Conservation (phyloP, 2,329 filamentous ascomycete genomes). For the Neodidymelliopsis sp. region DNA sequence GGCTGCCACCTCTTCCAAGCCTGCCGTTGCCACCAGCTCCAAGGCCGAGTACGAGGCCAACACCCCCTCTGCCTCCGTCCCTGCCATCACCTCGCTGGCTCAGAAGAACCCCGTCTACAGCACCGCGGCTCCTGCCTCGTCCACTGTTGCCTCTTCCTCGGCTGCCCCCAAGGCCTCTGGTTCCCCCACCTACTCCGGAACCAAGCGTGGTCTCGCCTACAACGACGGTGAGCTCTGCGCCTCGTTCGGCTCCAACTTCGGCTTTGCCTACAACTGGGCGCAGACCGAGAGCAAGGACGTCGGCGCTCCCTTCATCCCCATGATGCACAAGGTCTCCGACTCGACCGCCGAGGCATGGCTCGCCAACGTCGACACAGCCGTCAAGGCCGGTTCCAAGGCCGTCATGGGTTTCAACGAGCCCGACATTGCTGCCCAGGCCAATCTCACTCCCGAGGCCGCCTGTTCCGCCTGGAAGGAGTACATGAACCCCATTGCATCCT, state of each 20-base stretch:
- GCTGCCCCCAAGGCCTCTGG: conserved; percentile 28
- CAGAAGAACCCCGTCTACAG: conserved; percentile 19
- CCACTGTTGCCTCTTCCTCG: conserved; percentile 25
- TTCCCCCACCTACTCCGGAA: conserved; percentile 40
- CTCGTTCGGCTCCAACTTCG: conserved; percentile 60
- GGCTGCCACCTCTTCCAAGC: conserved; percentile 12
- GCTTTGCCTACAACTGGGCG: conserved; percentile 76
- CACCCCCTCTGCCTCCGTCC: conserved; percentile 13
- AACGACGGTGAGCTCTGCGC: conserved; percentile 65
- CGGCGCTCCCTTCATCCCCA: conserved; percentile 68
- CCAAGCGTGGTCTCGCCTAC: conserved; percentile 74
- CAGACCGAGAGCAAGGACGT: conserved; percentile 48
- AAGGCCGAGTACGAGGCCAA: conserved; percentile 24
- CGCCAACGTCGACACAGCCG: conserved; percentile 51
- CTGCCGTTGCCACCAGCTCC: conserved; percentile 22
- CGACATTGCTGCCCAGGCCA: conserved; percentile 43
- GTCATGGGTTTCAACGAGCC: conserved; percentile 53
- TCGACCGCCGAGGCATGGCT: conserved; percentile 36
- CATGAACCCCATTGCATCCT: conserved; percentile 41
- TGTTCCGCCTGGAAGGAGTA: conserved; percentile 43
- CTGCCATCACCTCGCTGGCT: conserved; percentile 13
- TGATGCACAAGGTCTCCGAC: conserved; percentile 40
- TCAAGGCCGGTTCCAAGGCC: conserved; percentile 41
- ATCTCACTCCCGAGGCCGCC: conserved; percentile 42
- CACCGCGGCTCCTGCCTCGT: conserved; percentile 13